These are phyloP conservation scores for Komagataea norvegica DNA, from an alignment of 1,139 yeast genomes.

Conservation along the genomic window DNA sequence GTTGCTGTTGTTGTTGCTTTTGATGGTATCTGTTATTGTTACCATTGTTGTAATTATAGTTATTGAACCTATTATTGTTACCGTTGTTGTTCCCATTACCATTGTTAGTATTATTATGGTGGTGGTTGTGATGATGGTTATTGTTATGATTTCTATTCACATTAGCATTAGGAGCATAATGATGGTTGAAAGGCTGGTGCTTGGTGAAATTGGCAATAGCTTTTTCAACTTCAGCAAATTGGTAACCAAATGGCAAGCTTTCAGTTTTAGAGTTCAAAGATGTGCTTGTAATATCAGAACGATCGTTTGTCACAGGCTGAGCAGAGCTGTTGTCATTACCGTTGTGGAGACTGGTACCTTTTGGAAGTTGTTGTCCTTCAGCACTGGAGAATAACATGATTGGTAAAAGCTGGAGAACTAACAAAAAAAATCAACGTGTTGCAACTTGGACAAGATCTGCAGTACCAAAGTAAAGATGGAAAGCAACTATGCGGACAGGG, in stretches of 20 bases:
- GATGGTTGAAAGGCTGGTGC: conserved; percentile 28
- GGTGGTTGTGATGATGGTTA: conserved; percentile 10
- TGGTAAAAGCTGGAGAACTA: too few relatives aligned
- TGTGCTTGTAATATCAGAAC: background rate
- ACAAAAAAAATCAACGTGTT: too few relatives aligned
- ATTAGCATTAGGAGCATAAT: conserved; percentile 28
- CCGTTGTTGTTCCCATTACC: conserved; percentile 11
- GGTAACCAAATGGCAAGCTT: conserved; percentile 20
- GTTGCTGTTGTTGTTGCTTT: conserved; percentile 26
- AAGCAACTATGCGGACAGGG: too few relatives aligned
- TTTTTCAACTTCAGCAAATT: conserved; percentile 25
- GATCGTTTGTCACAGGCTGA: too few relatives aligned
- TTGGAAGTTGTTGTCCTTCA: conserved; percentile 1
- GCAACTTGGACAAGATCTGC: too few relatives aligned
- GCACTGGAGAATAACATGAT: conserved; percentile 2
- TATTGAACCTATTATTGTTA: conserved; percentile 5
- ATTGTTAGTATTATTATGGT: conserved; percentile 16
- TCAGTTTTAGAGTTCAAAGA: conserved; percentile 8
- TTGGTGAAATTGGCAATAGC: conserved; percentile 27
- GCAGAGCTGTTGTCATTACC: too few relatives aligned
- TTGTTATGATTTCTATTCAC: conserved; percentile 16
- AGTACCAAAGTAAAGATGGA: too few relatives aligned
- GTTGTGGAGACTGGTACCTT: background rate
- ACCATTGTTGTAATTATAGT: conserved; percentile 10
- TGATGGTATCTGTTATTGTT: conserved; percentile 19